Percentiles rank a stretch among this genome's conserved stretches.
Evolutionary conservation across 2,329 filamentous ascomycete species (phyloP).

Genomic region (Ceratocystis destructans): DNA sequence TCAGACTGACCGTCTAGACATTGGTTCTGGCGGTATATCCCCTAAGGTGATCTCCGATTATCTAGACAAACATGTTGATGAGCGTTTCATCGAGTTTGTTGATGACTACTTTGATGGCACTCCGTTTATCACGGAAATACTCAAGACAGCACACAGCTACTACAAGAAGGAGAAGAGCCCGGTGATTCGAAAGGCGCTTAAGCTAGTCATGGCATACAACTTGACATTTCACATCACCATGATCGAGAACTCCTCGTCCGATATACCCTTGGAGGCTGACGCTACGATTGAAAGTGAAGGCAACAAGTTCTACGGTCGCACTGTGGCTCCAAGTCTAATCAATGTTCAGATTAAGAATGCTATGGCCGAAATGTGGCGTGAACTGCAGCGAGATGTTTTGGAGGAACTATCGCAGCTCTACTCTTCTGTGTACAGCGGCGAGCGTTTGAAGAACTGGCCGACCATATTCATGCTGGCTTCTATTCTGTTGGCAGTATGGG

Average conservation of each 20-base stretch:
- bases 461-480: constrained; percentile 96
- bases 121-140: constrained; percentile 84
- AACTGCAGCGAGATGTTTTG: constrained; percentile 88
- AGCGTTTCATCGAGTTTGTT: constrained; percentile 82
- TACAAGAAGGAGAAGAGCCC: constrained; percentile 78
- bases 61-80: constrained; percentile 86
- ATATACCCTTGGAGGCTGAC: constrained; percentile 48
- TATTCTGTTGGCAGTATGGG: constrained; percentile 87
- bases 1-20: constrained; percentile 75
- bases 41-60: constrained; percentile 74
- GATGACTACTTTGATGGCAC: constrained; percentile 95
- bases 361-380: constrained; percentile 95
- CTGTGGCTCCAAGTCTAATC: constrained; percentile 93
- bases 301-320: constrained; percentile 81
- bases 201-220: constrained; percentile 91
- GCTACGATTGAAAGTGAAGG: constrained; percentile 76
- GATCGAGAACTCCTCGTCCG: constrained; percentile 76
- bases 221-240: constrained; percentile 88
- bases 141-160: constrained; percentile 90
- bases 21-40: constrained; percentile 77
- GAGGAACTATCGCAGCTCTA: constrained; percentile 87
- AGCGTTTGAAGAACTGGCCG: constrained; percentile 97
- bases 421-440: constrained; percentile 94
- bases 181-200: constrained; percentile 87
- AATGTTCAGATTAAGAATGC: constrained; percentile 99